phyloP scores from a whole-genome alignment of 164 flowering plant genomes.

The Aristolochia contorta region DNA sequence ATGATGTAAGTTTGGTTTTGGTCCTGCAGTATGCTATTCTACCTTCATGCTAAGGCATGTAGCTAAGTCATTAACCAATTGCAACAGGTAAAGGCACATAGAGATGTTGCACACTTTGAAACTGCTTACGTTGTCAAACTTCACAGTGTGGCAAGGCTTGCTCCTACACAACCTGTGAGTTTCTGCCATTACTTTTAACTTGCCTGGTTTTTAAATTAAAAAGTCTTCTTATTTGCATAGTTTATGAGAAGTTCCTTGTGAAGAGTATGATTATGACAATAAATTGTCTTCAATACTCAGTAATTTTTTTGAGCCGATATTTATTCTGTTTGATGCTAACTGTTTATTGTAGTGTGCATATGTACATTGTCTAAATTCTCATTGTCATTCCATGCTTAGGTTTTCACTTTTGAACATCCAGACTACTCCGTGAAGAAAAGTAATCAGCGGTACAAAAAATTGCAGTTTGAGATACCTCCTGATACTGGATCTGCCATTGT shows the following conservation, averaged over 20 bases:
- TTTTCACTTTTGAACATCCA: conserved; percentile 88
- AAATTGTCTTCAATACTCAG: too few species aligned
- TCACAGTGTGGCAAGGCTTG: conserved; percentile 80
- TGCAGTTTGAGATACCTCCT: conserved; percentile 59
- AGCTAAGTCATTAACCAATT: conserved; percentile 4
- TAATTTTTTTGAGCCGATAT: neutral
- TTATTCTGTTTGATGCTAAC: neutral
- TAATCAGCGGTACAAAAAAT: conserved; percentile 71
- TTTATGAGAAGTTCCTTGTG: neutral
- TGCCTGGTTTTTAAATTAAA: too few species aligned
- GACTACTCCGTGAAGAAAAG: conserved; percentile 38
- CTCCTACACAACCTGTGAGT: conserved; percentile 83
- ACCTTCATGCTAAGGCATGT: neutral
- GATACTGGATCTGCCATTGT: conserved; percentile 87
- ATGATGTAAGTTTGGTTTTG: conserved; percentile 53
- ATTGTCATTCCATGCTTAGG: conserved; percentile 25
- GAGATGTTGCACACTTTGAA: conserved; percentile 86
- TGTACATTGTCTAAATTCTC: too few species aligned
- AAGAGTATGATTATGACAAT: neutral
- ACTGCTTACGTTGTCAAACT: conserved; percentile 98
- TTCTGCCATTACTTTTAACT: neutral
- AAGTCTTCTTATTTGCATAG: too few species aligned
- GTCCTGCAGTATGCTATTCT: neutral
- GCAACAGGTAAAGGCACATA: conserved; percentile 77
- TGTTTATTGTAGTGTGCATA: too few species aligned